These are phyloP conservation scores for Antrodiella citrinella DNA, from an alignment of 768 basidiomycete species.

Conservation along the genomic window DNA sequence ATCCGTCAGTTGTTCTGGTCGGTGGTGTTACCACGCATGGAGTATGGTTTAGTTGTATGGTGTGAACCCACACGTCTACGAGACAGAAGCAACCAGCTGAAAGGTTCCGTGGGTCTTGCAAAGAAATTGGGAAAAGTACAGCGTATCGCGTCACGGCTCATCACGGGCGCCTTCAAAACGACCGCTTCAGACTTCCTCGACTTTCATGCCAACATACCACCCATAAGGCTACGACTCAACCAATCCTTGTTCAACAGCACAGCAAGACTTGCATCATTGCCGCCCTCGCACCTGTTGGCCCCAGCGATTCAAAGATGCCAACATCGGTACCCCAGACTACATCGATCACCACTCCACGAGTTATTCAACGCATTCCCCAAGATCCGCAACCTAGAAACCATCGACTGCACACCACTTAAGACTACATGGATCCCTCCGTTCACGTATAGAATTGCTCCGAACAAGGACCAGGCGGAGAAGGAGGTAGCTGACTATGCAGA, in stretches of 20 bases:
- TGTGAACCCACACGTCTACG: neutral
- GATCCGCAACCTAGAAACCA: constrained; percentile 12
- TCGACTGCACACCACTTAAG: constrained; percentile 4
- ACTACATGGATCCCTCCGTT: constrained; percentile 8
- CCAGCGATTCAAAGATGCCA: constrained; percentile 5
- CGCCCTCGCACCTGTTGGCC: constrained; percentile 12
- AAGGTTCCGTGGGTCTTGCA: neutral
- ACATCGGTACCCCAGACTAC: constrained; percentile 5
- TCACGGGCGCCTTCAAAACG: constrained; percentile 17
- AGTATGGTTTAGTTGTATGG: constrained; percentile 26
- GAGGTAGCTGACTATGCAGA: constrained; percentile 1
- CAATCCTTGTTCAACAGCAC: constrained; percentile 7
- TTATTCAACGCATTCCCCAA: constrained; percentile 12
- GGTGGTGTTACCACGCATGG: constrained; percentile 22
- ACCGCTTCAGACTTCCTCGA: constrained; percentile 18
- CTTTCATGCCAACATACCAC: constrained; percentile 13
- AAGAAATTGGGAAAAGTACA: constrained; percentile 15
- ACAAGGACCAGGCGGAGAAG: constrained; percentile 5
- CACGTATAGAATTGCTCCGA: neutral
- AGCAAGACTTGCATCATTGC: constrained; percentile 14
- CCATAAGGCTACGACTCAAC: constrained; percentile 13
- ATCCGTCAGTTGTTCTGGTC: constrained; percentile 19
- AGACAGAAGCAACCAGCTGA: neutral
- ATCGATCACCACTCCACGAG: constrained; percentile 17
- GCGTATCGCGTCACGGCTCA: constrained; percentile 11